Evolutionary conservation across 257 asterid genomes (phyloP).

Genomic region (Rubia yunnanensis): DNA sequence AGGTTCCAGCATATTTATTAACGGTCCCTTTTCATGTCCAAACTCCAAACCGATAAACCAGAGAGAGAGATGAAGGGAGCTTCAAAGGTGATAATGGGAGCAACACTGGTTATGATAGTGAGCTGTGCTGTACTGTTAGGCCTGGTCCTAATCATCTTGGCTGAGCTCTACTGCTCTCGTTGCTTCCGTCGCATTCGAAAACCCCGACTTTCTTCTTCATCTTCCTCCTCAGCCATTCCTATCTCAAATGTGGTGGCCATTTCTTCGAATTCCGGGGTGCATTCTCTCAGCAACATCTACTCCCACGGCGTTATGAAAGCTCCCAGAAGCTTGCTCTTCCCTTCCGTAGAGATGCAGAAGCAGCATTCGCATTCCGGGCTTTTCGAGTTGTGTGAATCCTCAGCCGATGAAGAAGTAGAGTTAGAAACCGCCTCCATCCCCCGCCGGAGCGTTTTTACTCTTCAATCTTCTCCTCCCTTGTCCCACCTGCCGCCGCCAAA

Average conservation of each 20-base stretch:
- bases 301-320: constrained; percentile 47
- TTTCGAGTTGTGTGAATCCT: constrained; percentile 3
- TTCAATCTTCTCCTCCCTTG: constrained; percentile 19
- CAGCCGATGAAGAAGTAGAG: neutral
- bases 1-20: neutral
- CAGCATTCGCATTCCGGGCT: constrained; percentile 11
- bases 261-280: constrained; percentile 6
- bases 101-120: constrained; percentile 30
- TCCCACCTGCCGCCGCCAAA: constrained; percentile 14
- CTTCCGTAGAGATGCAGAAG: constrained; percentile 29
- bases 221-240: neutral
- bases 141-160: constrained; percentile 39
- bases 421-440: neutral
- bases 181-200: constrained; percentile 19
- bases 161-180: constrained; percentile 51
- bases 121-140: constrained; percentile 31
- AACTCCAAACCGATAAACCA: neutral
- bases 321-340: constrained; percentile 47
- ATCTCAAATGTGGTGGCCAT: neutral
- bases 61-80: constrained; percentile 25
- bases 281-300: constrained; percentile 34
- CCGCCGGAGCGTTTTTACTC: constrained; percentile 7
- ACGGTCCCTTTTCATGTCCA: neutral
- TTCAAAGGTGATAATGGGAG: constrained; percentile 40
- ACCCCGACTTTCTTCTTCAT: constrained; percentile 1